Base-by-base conservation (phyloP, 192 early-diverging fungal genomes). In the Coemansia sp. region DNA sequence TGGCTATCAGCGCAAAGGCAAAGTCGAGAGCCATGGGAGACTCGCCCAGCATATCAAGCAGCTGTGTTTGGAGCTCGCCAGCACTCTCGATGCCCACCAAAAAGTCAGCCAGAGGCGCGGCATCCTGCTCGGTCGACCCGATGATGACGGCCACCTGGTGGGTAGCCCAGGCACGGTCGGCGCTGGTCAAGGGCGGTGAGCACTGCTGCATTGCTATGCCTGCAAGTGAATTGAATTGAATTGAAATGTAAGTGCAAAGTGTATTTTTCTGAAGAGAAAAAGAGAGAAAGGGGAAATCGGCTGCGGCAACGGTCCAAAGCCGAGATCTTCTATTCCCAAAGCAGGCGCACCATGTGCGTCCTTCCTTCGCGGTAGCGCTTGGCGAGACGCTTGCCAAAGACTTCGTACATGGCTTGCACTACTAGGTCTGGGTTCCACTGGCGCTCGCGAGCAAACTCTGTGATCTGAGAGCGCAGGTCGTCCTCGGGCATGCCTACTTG, bases 331-430 rank as follows among this genome's bases (percentile, higher is more conserved):
- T 64, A 79, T 9, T 79, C 72, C 77, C 77, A 79, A 31, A 75
- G 65, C 36, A 79, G 61, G n/a, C 68, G 68, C 35, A 79, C 72
- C 65, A 75, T 75, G 42, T 79, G 77, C 1, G 65, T 72, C n/a
- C 77, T 61, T 62, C 62, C 63, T 38, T 73, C 72, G 57, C 77
- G 72, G 66, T 72, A 79, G 48, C 77, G 68, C 36, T 71, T 70
- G 13, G 77, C 77, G 28, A 79, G 68, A 59, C 74, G 74, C 56
- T 79, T 79, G 59, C 72, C 77, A 61, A 75, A 71, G 42, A 79
- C 68, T 57, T 79, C 77, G 53, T 79, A 79, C 70, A 79, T 79
- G 39, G 77, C 77, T 47, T 79, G 77, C 31, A 79, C 77, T 13
- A 74, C 72, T 60, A 79, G 64, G 21, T 79, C 77, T 0, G 77